Base-by-base conservation (phyloP, 1,284 basidiomycete species). In the Amylostereum areolatum region DNA sequence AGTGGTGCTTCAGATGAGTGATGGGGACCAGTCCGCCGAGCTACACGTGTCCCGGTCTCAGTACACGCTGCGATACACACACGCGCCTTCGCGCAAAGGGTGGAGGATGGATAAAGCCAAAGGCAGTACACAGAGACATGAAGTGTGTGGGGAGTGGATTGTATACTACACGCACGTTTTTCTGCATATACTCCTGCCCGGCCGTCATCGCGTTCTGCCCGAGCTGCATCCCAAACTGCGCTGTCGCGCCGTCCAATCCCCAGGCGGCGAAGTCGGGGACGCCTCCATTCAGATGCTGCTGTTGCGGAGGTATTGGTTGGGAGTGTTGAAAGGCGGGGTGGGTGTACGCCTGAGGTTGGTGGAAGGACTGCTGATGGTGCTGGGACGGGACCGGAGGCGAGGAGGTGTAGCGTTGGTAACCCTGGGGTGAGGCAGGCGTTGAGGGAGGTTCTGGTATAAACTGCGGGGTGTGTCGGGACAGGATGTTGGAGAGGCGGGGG, bases 151-250 rank as follows among this genome's bases (percentile, higher is more conserved):
- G 18, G 11, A 25, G 39, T 41, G 39, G 39, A 24, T 12, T 6
- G 18, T 18, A 18, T 18, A 18, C 18, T 18, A 29, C 18, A 74
- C 85, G 55, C 58, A 94, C 90, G 66, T 98, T 97, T 69, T 88
- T 89, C 68, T 96, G 90, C 35, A 99, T 85, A 57, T 99, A 99
- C 51, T 96, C 92, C 63, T 96, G 93, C 0, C 96, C 96, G 0
- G 93, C 96, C 10, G 85, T 83, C 1, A 97, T 89, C 0, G 95
- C 94, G 57, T 83, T 93, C 58, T 87, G 85, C 4, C 96, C 94
- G 42, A 99, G 84, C 67, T 98, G 96, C 77, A 99, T 89, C 31
- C 96, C 93, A 69, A 99, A 89, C 67, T 97, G 91, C 0, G 96
- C 89, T 2, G 97, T 98, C 3, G 92, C 85, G 63, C 94, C 91